Base-by-base conservation (phyloP, 2,329 filamentous ascomycete genomes). In the Penicillium sp. region DNA sequence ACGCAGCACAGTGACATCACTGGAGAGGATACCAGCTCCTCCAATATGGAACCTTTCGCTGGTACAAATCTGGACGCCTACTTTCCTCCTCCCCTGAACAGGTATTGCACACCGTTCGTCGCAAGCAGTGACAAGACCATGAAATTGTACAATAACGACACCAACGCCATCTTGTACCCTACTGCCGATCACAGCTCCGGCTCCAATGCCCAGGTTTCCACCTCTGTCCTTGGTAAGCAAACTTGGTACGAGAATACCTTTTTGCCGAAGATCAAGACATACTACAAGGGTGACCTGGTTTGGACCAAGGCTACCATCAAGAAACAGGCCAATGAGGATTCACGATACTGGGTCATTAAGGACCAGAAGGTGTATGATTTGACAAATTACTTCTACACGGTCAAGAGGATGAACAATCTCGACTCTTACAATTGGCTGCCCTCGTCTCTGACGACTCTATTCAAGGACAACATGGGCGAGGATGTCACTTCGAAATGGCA, bases 341-440 rank as follows among this genome's bases (percentile, higher is more conserved):
- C 85, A 50, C 87, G 89, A 63, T 82, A 83, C 67, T 97, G 94
- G 92, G 88, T 90, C 59, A 88, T 89, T 50, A 84, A 96, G 57
- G 80, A 90, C 29, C 80, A 86, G 50, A 83, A 82, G 48, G 81
- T 99, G 18, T 97, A 94, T 69, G 95, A 99, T 70, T 75, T 99
- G 50, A 96, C 90, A 0, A 85, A 97, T 71, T 99, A 99, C 75
- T 93, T 92, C 74, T 80, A 91, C 68, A 96, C 92, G 0, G 75
- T 86, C 40, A 77, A 88, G 8, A 60, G 79, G 18, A 77, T 81
- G 66, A 80, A 86, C 60, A 78, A 86, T 50, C 64, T 79, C 5
- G 67, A 74, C 0, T 68, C 71, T 0, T 95, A 90, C 75, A 72
- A 81, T 9, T 97, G 95, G 75, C 79, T 99, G 29, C 86, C 94